Conservation (phyloP, 352 stramenopile species). For the Pythium folliculosum region DNA sequence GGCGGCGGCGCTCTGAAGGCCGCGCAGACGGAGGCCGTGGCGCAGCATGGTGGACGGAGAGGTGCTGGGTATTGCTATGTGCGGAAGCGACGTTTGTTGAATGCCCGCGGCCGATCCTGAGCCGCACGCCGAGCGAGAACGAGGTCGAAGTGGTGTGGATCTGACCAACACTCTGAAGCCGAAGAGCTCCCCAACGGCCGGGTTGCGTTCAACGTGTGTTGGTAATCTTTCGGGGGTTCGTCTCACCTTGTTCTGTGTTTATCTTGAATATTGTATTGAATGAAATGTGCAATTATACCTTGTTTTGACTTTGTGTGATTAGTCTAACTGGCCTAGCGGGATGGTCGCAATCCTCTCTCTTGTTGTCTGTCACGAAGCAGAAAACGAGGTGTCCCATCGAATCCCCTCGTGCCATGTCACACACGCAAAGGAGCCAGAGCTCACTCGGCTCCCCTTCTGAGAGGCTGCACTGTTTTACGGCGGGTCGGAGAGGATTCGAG, state of each 20-base stretch:
- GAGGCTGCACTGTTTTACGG: too few species aligned
- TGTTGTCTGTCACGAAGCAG: too few species aligned
- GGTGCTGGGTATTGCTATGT: background rate
- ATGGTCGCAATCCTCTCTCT: background rate
- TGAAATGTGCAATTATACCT: background rate
- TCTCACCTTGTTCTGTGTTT: constrained; percentile 9
- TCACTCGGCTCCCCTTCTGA: too few species aligned
- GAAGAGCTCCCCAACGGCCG: background rate
- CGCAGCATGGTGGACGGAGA: constrained; percentile 1
- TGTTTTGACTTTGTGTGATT: background rate
- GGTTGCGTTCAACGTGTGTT: background rate
- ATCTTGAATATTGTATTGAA: constrained; percentile 9
- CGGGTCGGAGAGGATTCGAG: background rate
- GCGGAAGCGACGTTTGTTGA: background rate
- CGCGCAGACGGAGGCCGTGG: constrained; percentile 12
- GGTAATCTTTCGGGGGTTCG: background rate
- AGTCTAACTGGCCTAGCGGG: background rate
- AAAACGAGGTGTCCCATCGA: too few species aligned
- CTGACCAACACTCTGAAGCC: constrained; percentile 9
- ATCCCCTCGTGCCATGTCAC: background rate
- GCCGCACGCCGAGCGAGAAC: background rate
- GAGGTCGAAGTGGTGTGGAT: background rate
- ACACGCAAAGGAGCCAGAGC: background rate
- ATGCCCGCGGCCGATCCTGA: background rate
- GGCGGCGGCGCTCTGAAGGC: background rate